Evolutionary conservation across 108 stramenopile genomes (phyloP).

Genomic region (Discostella stelligeroides): DNA sequence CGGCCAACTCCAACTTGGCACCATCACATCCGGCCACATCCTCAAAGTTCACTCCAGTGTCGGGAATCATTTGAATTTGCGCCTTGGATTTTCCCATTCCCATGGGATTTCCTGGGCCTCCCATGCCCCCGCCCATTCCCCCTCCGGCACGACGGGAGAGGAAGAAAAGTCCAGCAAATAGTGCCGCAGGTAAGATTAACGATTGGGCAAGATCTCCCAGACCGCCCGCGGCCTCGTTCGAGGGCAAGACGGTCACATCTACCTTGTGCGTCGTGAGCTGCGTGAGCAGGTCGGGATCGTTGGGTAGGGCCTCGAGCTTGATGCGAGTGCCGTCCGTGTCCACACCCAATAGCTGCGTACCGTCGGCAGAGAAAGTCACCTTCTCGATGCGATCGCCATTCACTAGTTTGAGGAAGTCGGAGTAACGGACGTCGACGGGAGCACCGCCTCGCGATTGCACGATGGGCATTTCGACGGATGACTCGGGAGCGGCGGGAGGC

Average conservation of each 20-base stretch:
- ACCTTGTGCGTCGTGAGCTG: constrained; percentile 93
- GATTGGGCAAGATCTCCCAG: constrained; percentile 81
- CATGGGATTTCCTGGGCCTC: constrained; percentile 87
- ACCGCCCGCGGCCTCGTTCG: constrained; percentile 73
- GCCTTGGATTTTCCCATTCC: constrained; percentile 91
- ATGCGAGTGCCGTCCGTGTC: constrained; percentile 89
- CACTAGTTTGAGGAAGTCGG: constrained; percentile 63
- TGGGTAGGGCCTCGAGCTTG: constrained; percentile 89
- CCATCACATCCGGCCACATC: constrained; percentile 96
- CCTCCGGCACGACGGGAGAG: constrained; percentile 81
- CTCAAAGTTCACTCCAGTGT: constrained; percentile 92
- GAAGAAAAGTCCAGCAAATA: constrained; percentile 93
- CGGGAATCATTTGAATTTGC: constrained; percentile 89
- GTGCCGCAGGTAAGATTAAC: constrained; percentile 85
- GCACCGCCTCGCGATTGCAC: constrained; percentile 61
- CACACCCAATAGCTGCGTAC: constrained; percentile 73
- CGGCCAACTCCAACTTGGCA: constrained; percentile 93
- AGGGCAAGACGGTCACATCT: constrained; percentile 86
- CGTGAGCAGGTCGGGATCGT: constrained; percentile 91
- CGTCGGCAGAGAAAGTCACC: constrained; percentile 77
- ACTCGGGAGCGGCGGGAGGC: constrained; percentile 33
- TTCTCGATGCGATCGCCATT: constrained; percentile 64
- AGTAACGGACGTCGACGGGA: constrained; percentile 61
- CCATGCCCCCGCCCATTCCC: constrained; percentile 60
- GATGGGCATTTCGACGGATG: constrained; percentile 44